Percentiles rank a stretch among this genome's conserved stretches.
Conservation (phyloP, 2,329 filamentous ascomycete genomes). For the Talaromyces albobiverticillius region DNA sequence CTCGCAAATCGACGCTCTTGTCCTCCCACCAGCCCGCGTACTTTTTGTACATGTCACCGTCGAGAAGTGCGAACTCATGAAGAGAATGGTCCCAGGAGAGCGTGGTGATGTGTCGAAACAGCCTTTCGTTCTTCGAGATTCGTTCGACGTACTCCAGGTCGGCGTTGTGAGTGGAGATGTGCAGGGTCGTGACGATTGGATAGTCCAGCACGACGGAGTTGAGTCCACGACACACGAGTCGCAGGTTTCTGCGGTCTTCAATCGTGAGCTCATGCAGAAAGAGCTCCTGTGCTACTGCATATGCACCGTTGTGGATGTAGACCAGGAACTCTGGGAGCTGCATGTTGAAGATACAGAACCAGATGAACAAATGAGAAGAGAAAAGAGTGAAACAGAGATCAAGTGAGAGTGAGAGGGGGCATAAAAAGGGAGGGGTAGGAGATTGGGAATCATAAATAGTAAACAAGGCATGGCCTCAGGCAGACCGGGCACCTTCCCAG, state of each 20-base stretch:
- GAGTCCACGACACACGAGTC: background rate
- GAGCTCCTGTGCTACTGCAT: background rate
- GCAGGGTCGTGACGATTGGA: background rate
- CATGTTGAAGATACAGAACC: background rate
- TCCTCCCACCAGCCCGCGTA: background rate
- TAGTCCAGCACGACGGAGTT: conserved; percentile 1
- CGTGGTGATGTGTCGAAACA: background rate
- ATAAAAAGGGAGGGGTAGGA: too few species aligned
- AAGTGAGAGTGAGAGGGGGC: too few species aligned
- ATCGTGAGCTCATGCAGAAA: background rate
- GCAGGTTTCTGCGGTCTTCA: background rate
- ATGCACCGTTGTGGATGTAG: background rate
- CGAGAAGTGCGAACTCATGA: background rate
- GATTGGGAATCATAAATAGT: too few species aligned
- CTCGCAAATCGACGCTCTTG: background rate
- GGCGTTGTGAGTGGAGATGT: conserved; percentile 5
- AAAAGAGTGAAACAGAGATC: too few species aligned
- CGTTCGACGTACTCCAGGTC: conserved; percentile 8
- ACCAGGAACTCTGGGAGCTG: conserved; percentile 2
- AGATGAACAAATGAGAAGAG: too few species aligned
- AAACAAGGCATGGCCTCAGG: too few species aligned
- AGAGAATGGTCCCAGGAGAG: conserved; percentile 8
- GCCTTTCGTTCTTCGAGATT: background rate
- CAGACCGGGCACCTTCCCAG: too few species aligned
- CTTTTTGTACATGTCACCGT: background rate